phyloP scores from a whole-genome alignment of 2,329 filamentous ascomycete species.

The Taxawa tesnikishii region DNA sequence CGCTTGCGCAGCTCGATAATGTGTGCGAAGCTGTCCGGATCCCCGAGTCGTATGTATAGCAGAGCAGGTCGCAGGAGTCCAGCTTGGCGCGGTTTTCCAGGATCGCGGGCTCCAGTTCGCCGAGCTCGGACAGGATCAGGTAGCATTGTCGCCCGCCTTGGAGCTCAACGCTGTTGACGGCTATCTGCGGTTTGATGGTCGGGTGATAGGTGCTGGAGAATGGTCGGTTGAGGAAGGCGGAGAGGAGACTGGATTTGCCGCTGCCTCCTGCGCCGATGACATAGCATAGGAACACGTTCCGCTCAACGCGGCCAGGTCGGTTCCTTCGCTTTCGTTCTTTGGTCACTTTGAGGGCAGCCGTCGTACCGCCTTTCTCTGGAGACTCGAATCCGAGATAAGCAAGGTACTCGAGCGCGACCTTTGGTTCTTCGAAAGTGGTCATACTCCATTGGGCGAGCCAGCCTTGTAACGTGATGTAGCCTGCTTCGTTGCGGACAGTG shows the following conservation, averaged over 20 bases:
- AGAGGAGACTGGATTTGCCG: constrained; percentile 83
- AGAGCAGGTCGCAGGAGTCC: constrained; percentile 84
- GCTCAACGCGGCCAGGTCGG: constrained; percentile 72
- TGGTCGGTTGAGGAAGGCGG: constrained; percentile 80
- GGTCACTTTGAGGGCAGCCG: constrained; percentile 82
- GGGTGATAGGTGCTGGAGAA: constrained; percentile 78
- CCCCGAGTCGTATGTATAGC: constrained; percentile 93
- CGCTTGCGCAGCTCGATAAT: constrained; percentile 70
- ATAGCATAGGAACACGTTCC: constrained; percentile 91
- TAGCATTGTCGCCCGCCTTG: constrained; percentile 96
- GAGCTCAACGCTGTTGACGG: constrained; percentile 92
- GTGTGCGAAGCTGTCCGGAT: constrained; percentile 90
- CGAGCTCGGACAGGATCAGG: constrained; percentile 86
- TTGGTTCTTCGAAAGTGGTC: constrained; percentile 94
- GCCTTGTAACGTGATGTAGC: constrained; percentile 88
- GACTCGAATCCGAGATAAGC: constrained; percentile 93
- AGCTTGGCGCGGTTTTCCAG: constrained; percentile 84
- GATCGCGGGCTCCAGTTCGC: constrained; percentile 88
- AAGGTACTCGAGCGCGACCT: constrained; percentile 88
- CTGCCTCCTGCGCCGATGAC: constrained; percentile 74
- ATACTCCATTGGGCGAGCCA: constrained; percentile 99
- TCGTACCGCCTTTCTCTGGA: constrained; percentile 56
- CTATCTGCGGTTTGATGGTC: constrained; percentile 86
- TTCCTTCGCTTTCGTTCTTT: constrained; percentile 78
- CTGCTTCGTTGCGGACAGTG: constrained; percentile 88